Percentiles rank a stretch among this genome's conserved stretches.
Conservation (phyloP, 2,329 filamentous ascomycete genomes). For the Epichloe baconii region DNA sequence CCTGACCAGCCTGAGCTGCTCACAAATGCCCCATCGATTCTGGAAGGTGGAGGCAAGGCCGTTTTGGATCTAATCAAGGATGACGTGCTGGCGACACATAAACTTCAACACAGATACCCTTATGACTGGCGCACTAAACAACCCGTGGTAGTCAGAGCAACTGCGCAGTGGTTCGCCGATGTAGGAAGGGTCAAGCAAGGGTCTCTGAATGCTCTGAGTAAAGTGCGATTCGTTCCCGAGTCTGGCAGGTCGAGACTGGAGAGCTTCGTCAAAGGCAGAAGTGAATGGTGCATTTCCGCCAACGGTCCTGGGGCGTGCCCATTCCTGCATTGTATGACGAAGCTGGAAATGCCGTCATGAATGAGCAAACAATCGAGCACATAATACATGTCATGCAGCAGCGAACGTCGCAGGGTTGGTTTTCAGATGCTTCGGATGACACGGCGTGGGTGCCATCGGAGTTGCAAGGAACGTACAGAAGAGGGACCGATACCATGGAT, state of each 20-base stretch:
- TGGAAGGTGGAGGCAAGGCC: slow-evolving; percentile 53
- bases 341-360: slow-evolving; percentile 64
- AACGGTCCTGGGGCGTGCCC: slow-evolving; percentile 91
- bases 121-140: slow-evolving; percentile 96
- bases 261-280: slow-evolving; percentile 76
- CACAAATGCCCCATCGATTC: slow-evolving; percentile 54
- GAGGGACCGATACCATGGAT: slow-evolving; percentile 94
- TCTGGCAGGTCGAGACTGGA: slow-evolving; percentile 61
- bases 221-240: slow-evolving; percentile 68
- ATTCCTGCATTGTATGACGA: slow-evolving; percentile 80
- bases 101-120: slow-evolving; percentile 82
- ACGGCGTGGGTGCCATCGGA: slow-evolving; percentile 60
- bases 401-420: slow-evolving; percentile 86
- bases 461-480: slow-evolving; percentile 48
- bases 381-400: slow-evolving; percentile 67
- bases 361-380: slow-evolving; percentile 65
- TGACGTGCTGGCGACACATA: slow-evolving; percentile 55
- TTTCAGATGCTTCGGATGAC: slow-evolving; percentile 68
- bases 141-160: slow-evolving; percentile 81
- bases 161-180: slow-evolving; percentile 96
- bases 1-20: slow-evolving; percentile 55
- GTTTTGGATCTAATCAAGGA: slow-evolving; percentile 57
- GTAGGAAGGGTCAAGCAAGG: slow-evolving; percentile 68
- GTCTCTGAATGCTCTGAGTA: slow-evolving; percentile 55
- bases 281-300: slow-evolving; percentile 98